These are phyloP conservation scores for Eragrostis nindensis DNA, from an alignment of 176 grass and related monocot genomes.

Conservation along the genomic window DNA sequence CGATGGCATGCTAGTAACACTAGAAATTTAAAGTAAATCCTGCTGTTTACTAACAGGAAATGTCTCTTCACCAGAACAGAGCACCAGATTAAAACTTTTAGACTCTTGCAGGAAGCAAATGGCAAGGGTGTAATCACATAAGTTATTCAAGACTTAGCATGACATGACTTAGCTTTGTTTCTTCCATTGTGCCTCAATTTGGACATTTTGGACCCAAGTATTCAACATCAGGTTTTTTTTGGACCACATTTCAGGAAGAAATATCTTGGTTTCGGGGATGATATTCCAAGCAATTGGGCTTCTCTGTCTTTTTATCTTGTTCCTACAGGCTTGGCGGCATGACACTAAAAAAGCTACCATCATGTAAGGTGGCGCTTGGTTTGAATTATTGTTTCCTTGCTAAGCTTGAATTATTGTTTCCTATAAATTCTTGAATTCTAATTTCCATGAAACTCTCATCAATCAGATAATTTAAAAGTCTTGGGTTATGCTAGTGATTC, in stretches of 20 bases:
- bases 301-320: conserved; percentile 11
- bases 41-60: no score
- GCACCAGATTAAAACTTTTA: no score
- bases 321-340: conserved; percentile 19
- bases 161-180: no score
- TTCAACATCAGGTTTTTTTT: not conserved
- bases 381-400: no score
- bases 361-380: not conserved
- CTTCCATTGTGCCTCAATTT: not conserved
- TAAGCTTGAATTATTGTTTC: not conserved
- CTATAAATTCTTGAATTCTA: not conserved
- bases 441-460: not conserved
- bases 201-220: not conserved
- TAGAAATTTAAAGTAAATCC: no score
- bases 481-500: not conserved
- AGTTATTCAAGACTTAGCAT: not conserved
- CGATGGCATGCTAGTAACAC: no score
- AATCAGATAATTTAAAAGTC: not conserved
- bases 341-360: conserved; percentile 1
- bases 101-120: no score
- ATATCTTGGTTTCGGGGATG: not conserved
- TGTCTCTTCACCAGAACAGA: not conserved
- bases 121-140: not conserved
- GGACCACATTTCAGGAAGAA: not conserved
- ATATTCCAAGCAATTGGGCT: conserved; percentile 33